Evolutionary conservation across 148 eudicot species (phyloP), one percentile per base, ranked within the genome.

Genomic region (Chenopodium quinoa): DNA sequence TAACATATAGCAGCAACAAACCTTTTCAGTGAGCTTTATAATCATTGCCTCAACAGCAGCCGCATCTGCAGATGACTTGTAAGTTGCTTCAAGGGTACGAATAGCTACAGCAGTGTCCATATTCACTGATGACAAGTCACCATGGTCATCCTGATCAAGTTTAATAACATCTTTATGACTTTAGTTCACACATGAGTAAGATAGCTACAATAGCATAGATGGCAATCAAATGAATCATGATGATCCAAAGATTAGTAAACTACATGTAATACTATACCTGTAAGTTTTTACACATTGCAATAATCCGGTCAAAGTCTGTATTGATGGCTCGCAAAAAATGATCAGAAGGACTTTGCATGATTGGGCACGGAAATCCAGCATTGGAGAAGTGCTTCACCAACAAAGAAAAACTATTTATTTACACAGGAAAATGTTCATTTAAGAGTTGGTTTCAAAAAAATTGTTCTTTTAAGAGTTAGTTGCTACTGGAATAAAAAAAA

Each of bases 81-180:
- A 95, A 71, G 98, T 93, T 83, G 97, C 92, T 93, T 95, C 99
- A 62, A 95, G 97, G 77, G 97, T 95, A 80, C 98, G 98, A 82
- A 95, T 95, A 54, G 99, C 99, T n/a, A 95, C 97, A 80, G 99
- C 99, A 77, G 99, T 95, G 86, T 95, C 99, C 99, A 95, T 95
- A 89, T 91, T 95, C 74, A 95, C 99, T 72, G 97, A 79, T 81
- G 98, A 93, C 84, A 95, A 84, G 82, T 95, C 99, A 71, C 98
- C 99, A 79, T 92, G 88, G 78, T 95, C 97, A 89, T 95, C 99
- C 99, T 95, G 97, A 84, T 46, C 23, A 83, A 27, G 56, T n/a
- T 80, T 48, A 31, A 31, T 23, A 71, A 75, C 76, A 34, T 77
- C 44, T 71, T 48, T 54, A 27, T 27, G 78, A 58, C 13, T 52